Evolutionary conservation across 2,329 filamentous ascomycete genomes (phyloP), one percentile per base, ranked within the genome.

Genomic region (Claviceps capensis): DNA sequence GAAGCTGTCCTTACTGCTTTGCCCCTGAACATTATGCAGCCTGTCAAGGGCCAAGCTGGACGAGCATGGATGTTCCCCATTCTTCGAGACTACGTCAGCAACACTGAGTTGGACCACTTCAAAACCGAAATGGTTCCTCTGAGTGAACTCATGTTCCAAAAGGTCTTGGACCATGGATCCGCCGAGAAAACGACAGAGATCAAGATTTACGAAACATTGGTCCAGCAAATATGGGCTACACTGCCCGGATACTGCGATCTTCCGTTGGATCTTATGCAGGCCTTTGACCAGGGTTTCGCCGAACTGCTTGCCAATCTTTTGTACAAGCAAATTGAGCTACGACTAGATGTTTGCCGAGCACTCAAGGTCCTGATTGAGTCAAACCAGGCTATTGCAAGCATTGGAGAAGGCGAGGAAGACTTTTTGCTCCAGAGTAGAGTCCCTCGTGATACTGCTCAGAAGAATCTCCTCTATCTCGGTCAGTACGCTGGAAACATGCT

Each of bases 181-280:
- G 82, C 81, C 14, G 86, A 91, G 63, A 96, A 95, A 75, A 93
- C 88, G 0, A 90, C 95, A 78, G 89, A 97, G 66, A 79, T 93
- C 63, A 98, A 98, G 74, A 94, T 98, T 54, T 98, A 93, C 65
- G 91, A 98, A 70, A 97, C 93, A 0, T 74, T 98, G 4, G 88
- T 98, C 8, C 86, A 94, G 59, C 93, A 98, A 64, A 90, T 91
- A 43, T 98, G 93, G 93, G 88, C 88, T 0, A 84, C 86, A 49
- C 76, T 98, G 16, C 91, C 93, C 0, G 93, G 93, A 1, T 98
- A 96, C 71, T 97, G 93, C 66, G 88, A 96, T 64, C 72, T 96
- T 51, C 91, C 93, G 1, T 69, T 95, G 38, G 93, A 98, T 63
- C 63, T 91, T 43, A 70, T 68, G 5, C 74, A 83, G 56, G 76